These are phyloP conservation scores for Celoporthe dispersa DNA, from an alignment of 2,329 filamentous ascomycete species.

Conservation along the genomic window DNA sequence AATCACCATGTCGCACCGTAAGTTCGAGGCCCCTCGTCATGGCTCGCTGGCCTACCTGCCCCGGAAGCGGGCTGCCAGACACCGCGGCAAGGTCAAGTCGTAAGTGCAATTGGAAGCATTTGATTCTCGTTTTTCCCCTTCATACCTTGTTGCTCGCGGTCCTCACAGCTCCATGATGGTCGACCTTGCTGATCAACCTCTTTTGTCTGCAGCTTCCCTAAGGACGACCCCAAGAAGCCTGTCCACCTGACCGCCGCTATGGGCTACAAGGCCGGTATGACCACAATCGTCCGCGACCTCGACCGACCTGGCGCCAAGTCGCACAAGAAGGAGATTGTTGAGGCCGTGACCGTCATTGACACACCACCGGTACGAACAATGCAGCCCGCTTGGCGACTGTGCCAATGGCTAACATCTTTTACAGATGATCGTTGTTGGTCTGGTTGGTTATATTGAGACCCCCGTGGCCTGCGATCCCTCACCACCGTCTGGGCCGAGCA, in stretches of 20 bases:
- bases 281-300: conserved; percentile 98
- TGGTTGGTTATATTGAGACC: conserved; percentile 99
- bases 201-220: conserved; percentile 79
- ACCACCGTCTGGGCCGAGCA: conserved; percentile 99
- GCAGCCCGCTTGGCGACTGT: conserved; percentile 77
- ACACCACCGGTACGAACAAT: conserved; percentile 93
- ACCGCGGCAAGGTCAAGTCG: conserved; percentile 98
- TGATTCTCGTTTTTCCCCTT: neutral
- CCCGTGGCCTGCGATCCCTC: conserved; percentile 97
- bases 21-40: conserved; percentile 87
- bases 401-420: conserved; percentile 72
- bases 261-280: conserved; percentile 99
- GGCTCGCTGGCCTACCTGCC: conserved; percentile 88
- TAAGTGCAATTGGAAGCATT: conserved; percentile 55
- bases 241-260: conserved; percentile 97
- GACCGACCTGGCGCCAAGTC: conserved; percentile 99
- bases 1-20: conserved; percentile 53
- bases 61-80: conserved; percentile 89
- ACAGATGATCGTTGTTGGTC: conserved; percentile 99
- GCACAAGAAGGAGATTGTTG: conserved; percentile 98
- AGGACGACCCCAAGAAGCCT: conserved; percentile 99
- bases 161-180: neutral
- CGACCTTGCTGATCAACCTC: conserved; percentile 12
- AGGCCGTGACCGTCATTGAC: conserved; percentile 86
- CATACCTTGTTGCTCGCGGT: neutral